Percentiles rank a stretch among this genome's conserved stretches.
Conservation (phyloP, 176 grass and related monocot genomes). For the Aegilops tauschii region DNA sequence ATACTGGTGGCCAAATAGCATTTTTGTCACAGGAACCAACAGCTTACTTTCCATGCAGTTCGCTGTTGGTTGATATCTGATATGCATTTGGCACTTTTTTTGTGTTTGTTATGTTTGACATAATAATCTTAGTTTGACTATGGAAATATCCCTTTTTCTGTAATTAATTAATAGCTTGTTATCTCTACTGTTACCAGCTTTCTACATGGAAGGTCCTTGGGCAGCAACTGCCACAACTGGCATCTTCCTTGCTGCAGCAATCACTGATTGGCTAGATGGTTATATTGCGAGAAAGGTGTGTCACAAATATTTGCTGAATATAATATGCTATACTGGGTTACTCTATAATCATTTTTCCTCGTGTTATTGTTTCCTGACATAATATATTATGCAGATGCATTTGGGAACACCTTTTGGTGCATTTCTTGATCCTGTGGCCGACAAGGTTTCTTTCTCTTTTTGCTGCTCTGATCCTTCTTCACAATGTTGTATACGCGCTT, state of each 20-base stretch:
- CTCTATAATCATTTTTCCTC: background rate
- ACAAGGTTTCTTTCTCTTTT: constrained; percentile 71
- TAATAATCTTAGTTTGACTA: background rate
- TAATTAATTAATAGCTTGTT: constrained; percentile 5
- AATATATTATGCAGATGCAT: constrained; percentile 61
- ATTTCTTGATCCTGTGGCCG: constrained; percentile 99
- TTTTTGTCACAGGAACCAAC: background rate
- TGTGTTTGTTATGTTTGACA: constrained; percentile 8
- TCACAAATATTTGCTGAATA: constrained; percentile 14
- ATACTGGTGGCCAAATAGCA: background rate
- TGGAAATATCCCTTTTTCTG: background rate
- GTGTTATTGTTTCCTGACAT: constrained; percentile 16
- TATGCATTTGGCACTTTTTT: background rate
- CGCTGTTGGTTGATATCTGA: background rate
- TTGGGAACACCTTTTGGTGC: constrained; percentile 96
- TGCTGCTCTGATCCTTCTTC: constrained; percentile 1
- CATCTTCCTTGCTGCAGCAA: constrained; percentile 88
- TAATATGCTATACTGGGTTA: constrained; percentile 19
- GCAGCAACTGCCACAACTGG: constrained; percentile 84
- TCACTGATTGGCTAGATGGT: constrained; percentile 98
- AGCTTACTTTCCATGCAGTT: constrained; percentile 9
- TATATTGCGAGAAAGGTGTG: constrained; percentile 97
- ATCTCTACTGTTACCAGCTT: constrained; percentile 56
- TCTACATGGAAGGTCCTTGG: constrained; percentile 80
- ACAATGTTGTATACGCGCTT: background rate